A percentile compares a stretch with the other conserved stretches of the same genome.
Evolutionary conservation across 306 rosid genomes (phyloP).

Genomic region (Ormosia semicastrata): DNA sequence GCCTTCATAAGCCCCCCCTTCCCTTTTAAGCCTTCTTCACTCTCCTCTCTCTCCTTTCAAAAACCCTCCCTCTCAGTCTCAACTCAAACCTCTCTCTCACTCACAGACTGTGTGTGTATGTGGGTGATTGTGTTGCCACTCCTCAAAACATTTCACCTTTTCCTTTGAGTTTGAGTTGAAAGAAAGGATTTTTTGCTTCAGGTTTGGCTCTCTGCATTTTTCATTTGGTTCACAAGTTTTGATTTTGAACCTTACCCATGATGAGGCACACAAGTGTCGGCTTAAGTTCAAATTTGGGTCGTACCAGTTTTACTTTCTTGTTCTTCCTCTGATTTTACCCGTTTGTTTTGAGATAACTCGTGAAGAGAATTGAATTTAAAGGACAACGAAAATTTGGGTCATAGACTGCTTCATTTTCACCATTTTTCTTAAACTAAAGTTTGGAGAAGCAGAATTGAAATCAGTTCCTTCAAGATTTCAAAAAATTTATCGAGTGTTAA

Average conservation of each 20-base stretch:
- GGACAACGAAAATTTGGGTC: neutral
- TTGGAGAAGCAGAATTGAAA: neutral
- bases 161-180: neutral
- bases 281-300: neutral
- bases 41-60: slow-evolving; percentile 56
- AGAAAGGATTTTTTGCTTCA: slow-evolving; percentile 12
- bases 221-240: neutral
- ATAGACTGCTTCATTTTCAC: neutral
- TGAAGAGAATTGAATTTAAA: neutral
- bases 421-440: neutral
- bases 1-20: slow-evolving; percentile 33
- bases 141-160: neutral
- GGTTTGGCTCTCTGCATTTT: slow-evolving; percentile 40
- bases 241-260: neutral
- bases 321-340: neutral
- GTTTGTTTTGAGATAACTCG: slow-evolving; percentile 10
- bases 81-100: neutral
- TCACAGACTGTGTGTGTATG: neutral
- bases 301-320: neutral
- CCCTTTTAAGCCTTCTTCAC: slow-evolving; percentile 46
- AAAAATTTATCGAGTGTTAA: neutral
- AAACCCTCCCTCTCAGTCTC: slow-evolving; percentile 18
- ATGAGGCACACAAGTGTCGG: neutral
- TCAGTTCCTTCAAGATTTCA: neutral
- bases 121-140: neutral